Evolutionary conservation across 2,329 filamentous ascomycete genomes (phyloP), one percentile per base, ranked within the genome.

Genomic region (Colletotrichum brevisporum): DNA sequence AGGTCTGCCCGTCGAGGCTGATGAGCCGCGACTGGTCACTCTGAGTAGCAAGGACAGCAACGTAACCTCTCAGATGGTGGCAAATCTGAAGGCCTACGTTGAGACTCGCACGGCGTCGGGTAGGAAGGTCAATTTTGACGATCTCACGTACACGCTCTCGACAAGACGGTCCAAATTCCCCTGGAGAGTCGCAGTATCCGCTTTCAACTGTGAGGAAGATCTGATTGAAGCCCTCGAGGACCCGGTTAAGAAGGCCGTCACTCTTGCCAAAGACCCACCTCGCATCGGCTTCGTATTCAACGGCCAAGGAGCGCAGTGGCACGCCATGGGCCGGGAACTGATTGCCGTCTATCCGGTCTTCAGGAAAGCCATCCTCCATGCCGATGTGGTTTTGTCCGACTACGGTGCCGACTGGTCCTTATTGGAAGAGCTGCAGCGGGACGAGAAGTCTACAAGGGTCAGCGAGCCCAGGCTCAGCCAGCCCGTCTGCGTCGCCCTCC

Each of bases 401-500:
- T 68, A 58, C 4, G 60, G 60, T 2, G 65, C 65, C 2, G 18
- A 66, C 0, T 81, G 79, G 78, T 70, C 66, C 1, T 73, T 83
- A 1, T 26, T 79, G 6, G 77, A 81, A 39, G 81, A 83, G 69
- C 75, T 85, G 1, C 45, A 50, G 2, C 61, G 62, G 45, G 77
- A 76, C 5, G 71, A 77, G 6, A 73, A 76, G 2, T 79, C 80
- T 0, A 66, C 66, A 2, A 71, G 74, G 13, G 75, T 85, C 8
- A 74, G 79, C 9, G 72, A 79, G 36, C 80, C 83, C 0, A 74
- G 83, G 21, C 77, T 85, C 58, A 81, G 79, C 27, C 82, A 84
- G 69, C 82, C 83, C 43, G 67, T 76, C 10, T 83, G 79, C 61
- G 84, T 83, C 0, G 83, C 84, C 0, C 70, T 88, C 1, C 86